These are phyloP conservation scores for Diaporthe destruens DNA, from an alignment of 2,329 filamentous ascomycete genomes.

Conservation along the genomic window DNA sequence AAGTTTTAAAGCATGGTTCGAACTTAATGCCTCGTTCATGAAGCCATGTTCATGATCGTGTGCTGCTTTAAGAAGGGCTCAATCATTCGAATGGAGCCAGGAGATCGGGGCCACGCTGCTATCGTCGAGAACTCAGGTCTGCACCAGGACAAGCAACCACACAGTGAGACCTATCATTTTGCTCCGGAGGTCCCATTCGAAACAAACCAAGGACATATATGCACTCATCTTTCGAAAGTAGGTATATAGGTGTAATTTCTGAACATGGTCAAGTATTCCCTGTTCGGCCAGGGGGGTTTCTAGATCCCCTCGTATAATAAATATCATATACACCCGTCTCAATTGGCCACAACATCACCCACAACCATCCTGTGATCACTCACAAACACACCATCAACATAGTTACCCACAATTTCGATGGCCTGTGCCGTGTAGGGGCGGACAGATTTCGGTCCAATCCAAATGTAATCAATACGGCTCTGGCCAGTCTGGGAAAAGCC, in stretches of 20 bases:
- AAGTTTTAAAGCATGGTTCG: no score
- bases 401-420: conserved; percentile 56
- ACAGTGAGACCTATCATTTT: no score
- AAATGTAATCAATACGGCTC: conserved; percentile 56
- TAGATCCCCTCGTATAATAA: no score
- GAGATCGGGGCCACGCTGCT: no score
- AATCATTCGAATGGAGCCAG: no score
- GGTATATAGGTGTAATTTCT: no score
- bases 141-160: no score
- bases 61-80: no score
- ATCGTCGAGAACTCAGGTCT: background rate
- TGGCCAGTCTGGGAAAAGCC: conserved; percentile 52
- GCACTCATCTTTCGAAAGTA: no score
- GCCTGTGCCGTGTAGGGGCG: conserved; percentile 46
- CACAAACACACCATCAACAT: conserved; percentile 51
- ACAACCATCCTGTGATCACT: conserved; percentile 39
- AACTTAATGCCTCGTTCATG: background rate
- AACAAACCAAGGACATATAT: no score
- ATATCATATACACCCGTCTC: background rate
- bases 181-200: background rate
- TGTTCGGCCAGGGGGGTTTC: background rate
- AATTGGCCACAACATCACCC: conserved; percentile 21
- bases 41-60: background rate
- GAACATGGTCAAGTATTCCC: no score
- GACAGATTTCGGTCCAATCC: conserved; percentile 49